Evolutionary conservation across 2,329 filamentous ascomycete species (phyloP), one percentile per base, ranked within the genome.

Genomic region (Herpotrichia juniperi): DNA sequence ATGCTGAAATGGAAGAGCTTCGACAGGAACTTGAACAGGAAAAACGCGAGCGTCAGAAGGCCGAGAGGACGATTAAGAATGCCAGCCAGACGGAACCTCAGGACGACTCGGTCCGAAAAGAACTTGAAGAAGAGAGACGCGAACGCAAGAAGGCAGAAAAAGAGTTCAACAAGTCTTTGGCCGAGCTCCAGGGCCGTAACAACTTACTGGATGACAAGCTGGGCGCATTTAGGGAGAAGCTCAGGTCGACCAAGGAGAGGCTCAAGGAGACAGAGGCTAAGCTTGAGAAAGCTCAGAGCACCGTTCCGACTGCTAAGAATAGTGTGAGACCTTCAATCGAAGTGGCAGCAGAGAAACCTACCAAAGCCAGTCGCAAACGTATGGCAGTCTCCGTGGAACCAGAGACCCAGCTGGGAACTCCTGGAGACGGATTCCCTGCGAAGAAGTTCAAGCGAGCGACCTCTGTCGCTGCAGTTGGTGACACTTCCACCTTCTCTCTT

Each of bases 401-500:
- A 6, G 79, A 81, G 56, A 78, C 75, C 6, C 76, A 70, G 34
- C 66, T 81, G 4, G 79, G 79, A 32, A 81, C 79, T 4, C 79
- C 79, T 37, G 79, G 79, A 46, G 75, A 79, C 58, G 65, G 75
- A 66, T 64, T 75, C 68, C 72, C 74, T 22, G 71, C 73, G 30
- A 81, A 81, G 68, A 76, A 79, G 56, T 71, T 73, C 26, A 73
- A 69, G 55, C 77, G 79, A 54, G 71, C 68, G 11, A 83, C 86
- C 17, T 82, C 84, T 31, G 66, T 66, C 2, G 81, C 83, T 1
- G 76, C 85, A 49, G 78, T 89, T 4, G 91, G 90, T 25, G 91
- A 96, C 67, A 97, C 96, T 73, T 97, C 93, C 0, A 87, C 83
- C 2, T 97, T 97, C 73, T 96, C 92, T 3, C 91, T 97, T 58